These are phyloP conservation scores for Trypanosoma mega DNA, from an alignment of 208 protist species.

Conservation along the genomic window DNA sequence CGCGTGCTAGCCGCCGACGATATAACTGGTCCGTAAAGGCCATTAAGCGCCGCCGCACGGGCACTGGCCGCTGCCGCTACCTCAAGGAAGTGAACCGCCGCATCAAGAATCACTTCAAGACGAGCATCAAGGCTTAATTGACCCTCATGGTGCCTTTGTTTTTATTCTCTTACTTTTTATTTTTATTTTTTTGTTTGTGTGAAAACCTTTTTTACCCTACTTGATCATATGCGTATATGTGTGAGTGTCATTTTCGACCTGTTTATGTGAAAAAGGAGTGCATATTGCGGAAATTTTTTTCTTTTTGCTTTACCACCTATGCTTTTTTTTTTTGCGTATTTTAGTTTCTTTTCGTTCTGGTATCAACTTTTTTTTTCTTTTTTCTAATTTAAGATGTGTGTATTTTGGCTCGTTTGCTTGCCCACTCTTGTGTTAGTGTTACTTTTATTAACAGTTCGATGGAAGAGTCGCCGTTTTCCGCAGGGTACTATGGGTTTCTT, in stretches of 20 bases:
- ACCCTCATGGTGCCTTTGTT: neutral
- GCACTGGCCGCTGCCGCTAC: constrained; percentile 98
- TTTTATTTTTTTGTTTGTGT: constrained; percentile 28
- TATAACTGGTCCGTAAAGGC: constrained; percentile 98
- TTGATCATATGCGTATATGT: too few species aligned
- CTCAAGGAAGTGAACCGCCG: constrained; percentile 96
- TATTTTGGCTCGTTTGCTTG: neutral
- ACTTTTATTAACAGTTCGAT: neutral
- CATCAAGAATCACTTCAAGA: constrained; percentile 98
- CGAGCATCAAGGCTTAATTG: constrained; percentile 66
- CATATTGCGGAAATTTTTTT: too few species aligned
- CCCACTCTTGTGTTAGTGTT: neutral
- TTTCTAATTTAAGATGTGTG: constrained; percentile 2
- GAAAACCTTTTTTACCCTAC: constrained; percentile 7
- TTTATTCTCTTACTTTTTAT: constrained; percentile 7
- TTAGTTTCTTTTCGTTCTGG: constrained; percentile 6
- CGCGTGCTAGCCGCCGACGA: constrained; percentile 94
- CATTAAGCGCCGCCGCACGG: constrained; percentile 97
- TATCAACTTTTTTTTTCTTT: constrained; percentile 5
- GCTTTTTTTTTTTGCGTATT: too few species aligned
- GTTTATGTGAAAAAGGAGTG: too few species aligned
- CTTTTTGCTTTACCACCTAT: too few species aligned
- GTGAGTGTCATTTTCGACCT: too few species aligned
- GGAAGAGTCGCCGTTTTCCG: constrained; percentile 22
- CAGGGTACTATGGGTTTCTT: constrained; percentile 82